phyloP scores from a whole-genome alignment of 2,329 filamentous ascomycete genomes.

The Sporothrix brasiliensis region DNA sequence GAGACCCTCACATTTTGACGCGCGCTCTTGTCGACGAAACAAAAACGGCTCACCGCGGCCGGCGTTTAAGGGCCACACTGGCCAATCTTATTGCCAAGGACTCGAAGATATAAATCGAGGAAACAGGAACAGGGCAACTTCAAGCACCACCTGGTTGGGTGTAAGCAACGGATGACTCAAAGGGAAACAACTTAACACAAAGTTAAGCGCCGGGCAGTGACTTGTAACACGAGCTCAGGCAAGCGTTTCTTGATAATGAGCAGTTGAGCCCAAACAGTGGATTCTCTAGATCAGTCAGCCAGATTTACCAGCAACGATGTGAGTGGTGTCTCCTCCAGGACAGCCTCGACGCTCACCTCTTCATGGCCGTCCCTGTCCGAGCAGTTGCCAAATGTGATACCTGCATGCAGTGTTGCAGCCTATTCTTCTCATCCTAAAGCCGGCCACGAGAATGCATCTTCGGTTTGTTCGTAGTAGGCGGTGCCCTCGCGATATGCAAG shows the following conservation, averaged over 20 bases:
- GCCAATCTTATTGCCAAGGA: background rate
- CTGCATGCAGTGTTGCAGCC: no score
- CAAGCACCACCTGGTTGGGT: background rate
- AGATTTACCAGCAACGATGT: background rate
- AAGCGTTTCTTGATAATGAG: background rate
- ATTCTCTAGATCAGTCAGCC: background rate
- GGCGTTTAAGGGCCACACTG: background rate
- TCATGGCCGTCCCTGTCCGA: no score
- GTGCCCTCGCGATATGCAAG: background rate
- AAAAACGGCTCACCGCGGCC: background rate
- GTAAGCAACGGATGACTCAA: background rate
- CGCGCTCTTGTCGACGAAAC: background rate
- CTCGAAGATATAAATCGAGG: background rate
- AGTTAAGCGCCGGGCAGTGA: constrained; percentile 7
- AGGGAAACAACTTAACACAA: background rate
- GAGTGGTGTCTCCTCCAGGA: no score
- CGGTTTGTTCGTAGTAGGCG: background rate
- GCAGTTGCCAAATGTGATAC: no score
- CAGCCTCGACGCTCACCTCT: no score
- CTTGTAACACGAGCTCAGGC: background rate
- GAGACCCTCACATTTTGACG: background rate
- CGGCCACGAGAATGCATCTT: background rate
- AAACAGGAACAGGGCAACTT: background rate
- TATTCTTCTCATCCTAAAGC: background rate
- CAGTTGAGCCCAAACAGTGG: background rate